Conservation (phyloP, 805 yeast species). For the Ogataea haglerorum region DNA sequence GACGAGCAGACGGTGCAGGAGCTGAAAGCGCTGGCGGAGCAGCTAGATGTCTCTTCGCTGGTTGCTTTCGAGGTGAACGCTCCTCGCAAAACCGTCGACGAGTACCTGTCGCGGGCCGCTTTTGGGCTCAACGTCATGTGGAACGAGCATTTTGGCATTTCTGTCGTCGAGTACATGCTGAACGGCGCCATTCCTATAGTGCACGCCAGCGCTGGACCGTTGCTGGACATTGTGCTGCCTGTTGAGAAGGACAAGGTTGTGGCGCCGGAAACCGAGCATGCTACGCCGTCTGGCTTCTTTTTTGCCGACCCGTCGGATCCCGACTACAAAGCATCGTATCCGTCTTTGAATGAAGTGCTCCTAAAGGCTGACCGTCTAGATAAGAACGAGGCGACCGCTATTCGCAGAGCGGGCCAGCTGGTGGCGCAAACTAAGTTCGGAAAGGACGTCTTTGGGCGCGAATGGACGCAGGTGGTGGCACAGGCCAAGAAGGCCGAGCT, state of each 20-base stretch:
- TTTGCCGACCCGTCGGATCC: conserved; percentile 73
- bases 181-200: conserved; percentile 84
- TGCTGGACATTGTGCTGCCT: conserved; percentile 74
- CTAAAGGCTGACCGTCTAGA: conserved; percentile 25
- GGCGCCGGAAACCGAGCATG: conserved; percentile 6
- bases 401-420: conserved; percentile 22
- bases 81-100: conserved; percentile 58
- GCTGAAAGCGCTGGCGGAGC: conserved; percentile 43
- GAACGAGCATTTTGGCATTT: conserved; percentile 99
- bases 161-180: conserved; percentile 89
- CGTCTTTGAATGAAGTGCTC: conserved; percentile 48
- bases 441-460: conserved; percentile 19
- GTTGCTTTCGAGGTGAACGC: conserved; percentile 57
- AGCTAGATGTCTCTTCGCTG: conserved; percentile 39
- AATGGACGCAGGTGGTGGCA: conserved; percentile 23
- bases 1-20: conserved; percentile 60
- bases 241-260: conserved; percentile 18
- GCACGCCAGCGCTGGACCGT: conserved; percentile 96
- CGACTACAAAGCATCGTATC: conserved; percentile 42
- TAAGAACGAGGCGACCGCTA: conserved; percentile 9
- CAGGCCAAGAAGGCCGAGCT: conserved; percentile 19
- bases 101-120: conserved; percentile 51
- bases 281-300: conserved; percentile 69
- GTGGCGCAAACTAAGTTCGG: conserved; percentile 30
- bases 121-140: conserved; percentile 96